Evolutionary conservation across 768 basidiomycete genomes (phyloP).

Genomic region (Lanmaoa pseudosensibilis): DNA sequence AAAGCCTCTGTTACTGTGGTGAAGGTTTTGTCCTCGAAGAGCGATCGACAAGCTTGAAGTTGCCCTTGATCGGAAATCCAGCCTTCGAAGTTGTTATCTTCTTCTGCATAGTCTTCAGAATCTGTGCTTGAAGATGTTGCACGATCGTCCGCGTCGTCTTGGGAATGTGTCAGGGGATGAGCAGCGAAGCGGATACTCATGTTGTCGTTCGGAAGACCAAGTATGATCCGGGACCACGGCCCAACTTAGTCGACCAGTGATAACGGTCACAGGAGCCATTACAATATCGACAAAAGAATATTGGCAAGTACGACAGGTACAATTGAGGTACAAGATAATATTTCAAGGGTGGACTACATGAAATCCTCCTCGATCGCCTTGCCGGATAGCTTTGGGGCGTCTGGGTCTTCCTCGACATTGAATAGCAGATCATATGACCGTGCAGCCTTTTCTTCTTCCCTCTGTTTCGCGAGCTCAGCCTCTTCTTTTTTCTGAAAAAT

Average conservation of each 20-base stretch:
- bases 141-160: slow-evolving; percentile 12
- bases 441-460: slow-evolving; percentile 86
- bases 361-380: slow-evolving; percentile 86
- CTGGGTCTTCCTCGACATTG: slow-evolving; percentile 59
- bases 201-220: neutral
- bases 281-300: neutral
- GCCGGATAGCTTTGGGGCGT: slow-evolving; percentile 54
- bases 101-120: slow-evolving; percentile 28
- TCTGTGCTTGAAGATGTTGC: slow-evolving; percentile 24
- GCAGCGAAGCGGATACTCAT: slow-evolving; percentile 34
- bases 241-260: neutral
- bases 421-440: slow-evolving; percentile 85
- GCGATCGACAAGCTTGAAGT: slow-evolving; percentile 58
- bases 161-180: neutral
- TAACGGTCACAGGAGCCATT: neutral
- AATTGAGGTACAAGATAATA: neutral
- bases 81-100: slow-evolving; percentile 76
- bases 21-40: slow-evolving; percentile 71
- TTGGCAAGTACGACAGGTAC: too few relatives aligned
- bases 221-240: neutral
- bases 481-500: slow-evolving; percentile 72
- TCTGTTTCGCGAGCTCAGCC: slow-evolving; percentile 63
- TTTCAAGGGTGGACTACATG: slow-evolving; percentile 52
- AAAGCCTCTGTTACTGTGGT: slow-evolving; percentile 59
- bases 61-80: slow-evolving; percentile 71